Conservation (phyloP, 2,329 filamentous ascomycete species). For the Diaporthe citri region DNA sequence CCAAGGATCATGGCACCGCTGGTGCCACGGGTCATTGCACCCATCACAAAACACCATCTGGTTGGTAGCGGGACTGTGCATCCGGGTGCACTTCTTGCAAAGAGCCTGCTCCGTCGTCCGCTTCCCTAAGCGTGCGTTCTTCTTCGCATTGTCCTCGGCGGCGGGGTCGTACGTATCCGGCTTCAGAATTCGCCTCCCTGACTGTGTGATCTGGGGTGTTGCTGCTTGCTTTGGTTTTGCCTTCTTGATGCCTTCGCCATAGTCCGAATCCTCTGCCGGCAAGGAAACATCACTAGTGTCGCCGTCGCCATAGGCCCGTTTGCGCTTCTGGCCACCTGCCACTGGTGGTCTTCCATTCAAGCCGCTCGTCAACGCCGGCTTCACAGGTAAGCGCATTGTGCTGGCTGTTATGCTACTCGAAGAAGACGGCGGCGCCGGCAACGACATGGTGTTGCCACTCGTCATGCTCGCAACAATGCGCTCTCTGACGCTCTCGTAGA, state of each 20-base stretch:
- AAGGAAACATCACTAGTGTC: slow-evolving; percentile 39
- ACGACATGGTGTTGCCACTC: slow-evolving; percentile 51
- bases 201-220: slow-evolving; percentile 78
- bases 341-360: slow-evolving; percentile 22
- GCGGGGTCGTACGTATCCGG: slow-evolving; percentile 73
- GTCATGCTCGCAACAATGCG: slow-evolving; percentile 56
- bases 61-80: slow-evolving; percentile 79
- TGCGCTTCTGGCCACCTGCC: slow-evolving; percentile 40
- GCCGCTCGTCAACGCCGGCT: not conserved
- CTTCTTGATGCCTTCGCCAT: slow-evolving; percentile 52
- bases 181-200: slow-evolving; percentile 78
- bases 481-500: slow-evolving; percentile 55
- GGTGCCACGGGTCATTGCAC: slow-evolving; percentile 85
- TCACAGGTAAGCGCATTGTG: slow-evolving; percentile 36
- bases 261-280: slow-evolving; percentile 37
- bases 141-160: slow-evolving; percentile 57
- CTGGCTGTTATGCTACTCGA: slow-evolving; percentile 14
- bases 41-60: slow-evolving; percentile 89
- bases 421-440: slow-evolving; percentile 45
- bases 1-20: slow-evolving; percentile 82
- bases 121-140: slow-evolving; percentile 64
- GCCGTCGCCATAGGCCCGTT: slow-evolving; percentile 41
- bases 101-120: slow-evolving; percentile 71
- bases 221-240: slow-evolving; percentile 50
- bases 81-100: slow-evolving; percentile 80